Conservation (phyloP, 345 rosid genomes). For the Trapa bicornis region DNA sequence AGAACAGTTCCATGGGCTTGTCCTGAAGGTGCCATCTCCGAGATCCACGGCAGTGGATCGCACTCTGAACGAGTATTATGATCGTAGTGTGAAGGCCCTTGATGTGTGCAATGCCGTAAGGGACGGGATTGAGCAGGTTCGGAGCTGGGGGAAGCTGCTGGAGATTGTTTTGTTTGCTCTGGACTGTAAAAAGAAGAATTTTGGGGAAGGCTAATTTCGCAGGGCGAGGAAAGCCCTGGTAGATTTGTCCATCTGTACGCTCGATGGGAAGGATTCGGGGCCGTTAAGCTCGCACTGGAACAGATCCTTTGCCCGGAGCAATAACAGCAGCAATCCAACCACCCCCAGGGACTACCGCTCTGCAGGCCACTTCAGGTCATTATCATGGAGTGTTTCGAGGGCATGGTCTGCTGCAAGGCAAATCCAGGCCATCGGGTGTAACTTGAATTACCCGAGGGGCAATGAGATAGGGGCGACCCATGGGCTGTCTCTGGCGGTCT, state of each 20-base stretch:
- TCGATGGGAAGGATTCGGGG: constrained; percentile 64
- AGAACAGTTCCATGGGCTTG: constrained; percentile 17
- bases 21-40: constrained; percentile 12
- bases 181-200: constrained; percentile 15
- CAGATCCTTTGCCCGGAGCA: constrained; percentile 69
- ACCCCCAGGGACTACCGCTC: constrained; percentile 26
- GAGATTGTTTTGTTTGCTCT: constrained; percentile 55
- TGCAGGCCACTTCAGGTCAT: constrained; percentile 57
- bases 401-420: constrained; percentile 94
- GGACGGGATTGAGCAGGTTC: constrained; percentile 72
- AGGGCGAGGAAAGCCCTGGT: constrained; percentile 76
- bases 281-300: constrained; percentile 43
- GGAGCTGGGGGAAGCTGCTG: constrained; percentile 53
- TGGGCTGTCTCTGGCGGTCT: constrained; percentile 56
- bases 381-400: constrained; percentile 95
- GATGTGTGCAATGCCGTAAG: constrained; percentile 80
- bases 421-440: constrained; percentile 71
- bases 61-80: constrained; percentile 40
- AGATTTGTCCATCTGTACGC: constrained; percentile 76
- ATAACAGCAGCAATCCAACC: background rate
- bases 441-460: constrained; percentile 46
- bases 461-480: constrained; percentile 38
- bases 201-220: constrained; percentile 81
- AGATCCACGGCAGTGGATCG: constrained; percentile 32
- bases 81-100: constrained; percentile 70